A percentile compares a stretch with the other conserved stretches of the same genome.
Conservation (phyloP, 768 basidiomycete species). For the Kondoa malvinella region DNA sequence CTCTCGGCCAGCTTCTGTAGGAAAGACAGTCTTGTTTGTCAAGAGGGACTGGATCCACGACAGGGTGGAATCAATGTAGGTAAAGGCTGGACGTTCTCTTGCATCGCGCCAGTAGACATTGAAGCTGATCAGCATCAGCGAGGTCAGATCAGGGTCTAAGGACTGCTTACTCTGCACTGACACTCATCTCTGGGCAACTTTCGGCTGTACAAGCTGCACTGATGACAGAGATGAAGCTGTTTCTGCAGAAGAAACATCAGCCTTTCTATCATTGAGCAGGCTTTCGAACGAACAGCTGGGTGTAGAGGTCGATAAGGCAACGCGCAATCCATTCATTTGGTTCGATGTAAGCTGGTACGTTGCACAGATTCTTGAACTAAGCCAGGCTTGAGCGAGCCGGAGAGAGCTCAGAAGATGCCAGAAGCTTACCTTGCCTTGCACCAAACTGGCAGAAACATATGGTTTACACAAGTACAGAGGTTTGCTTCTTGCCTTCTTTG, state of each 20-base stretch:
- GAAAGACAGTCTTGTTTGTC: slow-evolving; percentile 7
- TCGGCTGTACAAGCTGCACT: not conserved
- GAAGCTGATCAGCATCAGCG: not conserved
- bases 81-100: slow-evolving; percentile 1
- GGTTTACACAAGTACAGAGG: not conserved
- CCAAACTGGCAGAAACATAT: not conserved
- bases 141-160: not conserved
- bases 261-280: no score
- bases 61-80: not conserved
- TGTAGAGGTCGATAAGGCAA: slow-evolving; percentile 1
- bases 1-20: slow-evolving; percentile 1
- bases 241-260: not conserved
- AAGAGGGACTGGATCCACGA: not conserved
- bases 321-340: not conserved
- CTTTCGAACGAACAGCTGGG: no score
- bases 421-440: slow-evolving; percentile 8
- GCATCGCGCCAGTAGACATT: slow-evolving; percentile 1
- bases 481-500: not conserved
- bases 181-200: not conserved
- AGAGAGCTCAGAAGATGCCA: no score
- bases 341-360: not conserved
- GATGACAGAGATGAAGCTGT: not conserved
- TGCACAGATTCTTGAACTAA: not conserved
- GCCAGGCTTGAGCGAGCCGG: no score
- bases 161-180: not conserved